A percentile compares a stretch with the other conserved stretches of the same genome.
These are phyloP conservation scores for Artemisia tridentata DNA, from an alignment of 129 eudicot species.

Conservation along the genomic window DNA sequence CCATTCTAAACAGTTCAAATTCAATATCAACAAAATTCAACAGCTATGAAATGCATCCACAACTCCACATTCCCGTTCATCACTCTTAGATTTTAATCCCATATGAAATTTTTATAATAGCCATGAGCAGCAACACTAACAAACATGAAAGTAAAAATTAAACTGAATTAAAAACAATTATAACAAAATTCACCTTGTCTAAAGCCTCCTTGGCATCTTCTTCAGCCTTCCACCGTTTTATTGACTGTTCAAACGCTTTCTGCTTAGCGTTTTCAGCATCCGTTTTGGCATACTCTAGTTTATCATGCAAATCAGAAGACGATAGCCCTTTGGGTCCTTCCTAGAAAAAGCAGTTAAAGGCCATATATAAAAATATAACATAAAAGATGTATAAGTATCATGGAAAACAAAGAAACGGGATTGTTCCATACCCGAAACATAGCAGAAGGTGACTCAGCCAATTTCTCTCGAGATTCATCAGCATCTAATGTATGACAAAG, in stretches of 20 bases:
- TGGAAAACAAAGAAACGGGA: background rate
- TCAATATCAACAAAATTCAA: background rate
- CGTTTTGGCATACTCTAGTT: slow-evolving; percentile 46
- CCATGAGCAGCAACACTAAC: slow-evolving; percentile 11
- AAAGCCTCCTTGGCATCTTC: slow-evolving; percentile 77
- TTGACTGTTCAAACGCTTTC: slow-evolving; percentile 57
- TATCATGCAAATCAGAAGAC: slow-evolving; percentile 38
- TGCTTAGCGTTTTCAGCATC: slow-evolving; percentile 60
- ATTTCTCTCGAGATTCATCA: slow-evolving; percentile 24
- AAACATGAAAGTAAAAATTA: background rate
- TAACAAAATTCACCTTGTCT: slow-evolving; percentile 40
- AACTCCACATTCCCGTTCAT: too few species aligned
- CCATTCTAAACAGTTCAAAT: too few species aligned
- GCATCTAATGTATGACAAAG: background rate
- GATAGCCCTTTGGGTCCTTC: slow-evolving; percentile 41
- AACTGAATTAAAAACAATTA: background rate
- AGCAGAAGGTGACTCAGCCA: slow-evolving; percentile 34
- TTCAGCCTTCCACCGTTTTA: slow-evolving; percentile 67
- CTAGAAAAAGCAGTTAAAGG: slow-evolving; percentile 33
- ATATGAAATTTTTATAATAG: background rate
- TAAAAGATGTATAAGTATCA: background rate
- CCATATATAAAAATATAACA: slow-evolving; percentile 8
- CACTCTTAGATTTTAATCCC: background rate
- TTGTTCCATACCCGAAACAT: slow-evolving; percentile 42
- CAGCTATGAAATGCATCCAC: background rate